These are phyloP conservation scores for Trichoderma brevicompactum DNA, from an alignment of 2,329 filamentous ascomycete genomes.

Conservation along the genomic window DNA sequence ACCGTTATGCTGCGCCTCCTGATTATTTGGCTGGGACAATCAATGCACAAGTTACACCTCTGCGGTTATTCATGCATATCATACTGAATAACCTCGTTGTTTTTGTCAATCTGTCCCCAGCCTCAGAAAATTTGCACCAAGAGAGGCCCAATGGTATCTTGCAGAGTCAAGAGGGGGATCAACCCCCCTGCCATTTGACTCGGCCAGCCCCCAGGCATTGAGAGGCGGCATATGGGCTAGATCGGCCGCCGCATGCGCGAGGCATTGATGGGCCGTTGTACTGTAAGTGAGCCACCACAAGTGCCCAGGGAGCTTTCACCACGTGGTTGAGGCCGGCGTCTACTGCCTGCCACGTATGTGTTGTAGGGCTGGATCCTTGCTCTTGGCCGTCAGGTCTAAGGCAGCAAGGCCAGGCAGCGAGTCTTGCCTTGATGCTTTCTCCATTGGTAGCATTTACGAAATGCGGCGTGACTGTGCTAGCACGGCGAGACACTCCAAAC, in stretches of 20 bases:
- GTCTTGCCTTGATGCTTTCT: not conserved
- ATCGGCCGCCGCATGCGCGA: slow-evolving; percentile 6
- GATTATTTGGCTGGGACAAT: not conserved
- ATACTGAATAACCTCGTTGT: not conserved
- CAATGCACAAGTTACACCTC: not conserved
- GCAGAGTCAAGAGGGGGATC: slow-evolving; percentile 13
- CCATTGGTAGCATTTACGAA: not conserved
- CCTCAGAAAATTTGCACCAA: slow-evolving; percentile 7
- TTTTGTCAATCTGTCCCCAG: not conserved
- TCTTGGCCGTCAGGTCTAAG: not conserved
- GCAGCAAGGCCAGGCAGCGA: slow-evolving; percentile 11
- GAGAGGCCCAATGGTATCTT: slow-evolving; percentile 19
- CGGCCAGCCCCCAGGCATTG: slow-evolving; percentile 3
- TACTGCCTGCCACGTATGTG: slow-evolving; percentile 24
- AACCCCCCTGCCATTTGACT: slow-evolving; percentile 3
- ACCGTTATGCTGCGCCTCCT: not conserved
- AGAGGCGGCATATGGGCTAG: not conserved
- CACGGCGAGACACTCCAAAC: not conserved
- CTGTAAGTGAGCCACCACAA: not conserved
- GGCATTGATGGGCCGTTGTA: not conserved
- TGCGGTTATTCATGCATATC: not conserved
- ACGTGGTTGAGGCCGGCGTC: slow-evolving; percentile 16
- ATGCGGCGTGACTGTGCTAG: not conserved
- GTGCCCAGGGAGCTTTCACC: slow-evolving; percentile 8
- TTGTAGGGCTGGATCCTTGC: slow-evolving; percentile 22